A percentile compares a stretch with the other conserved stretches of the same genome.
phyloP scores from a whole-genome alignment of 2,329 filamentous ascomycete species.

The Pestalotiopsis sp. region DNA sequence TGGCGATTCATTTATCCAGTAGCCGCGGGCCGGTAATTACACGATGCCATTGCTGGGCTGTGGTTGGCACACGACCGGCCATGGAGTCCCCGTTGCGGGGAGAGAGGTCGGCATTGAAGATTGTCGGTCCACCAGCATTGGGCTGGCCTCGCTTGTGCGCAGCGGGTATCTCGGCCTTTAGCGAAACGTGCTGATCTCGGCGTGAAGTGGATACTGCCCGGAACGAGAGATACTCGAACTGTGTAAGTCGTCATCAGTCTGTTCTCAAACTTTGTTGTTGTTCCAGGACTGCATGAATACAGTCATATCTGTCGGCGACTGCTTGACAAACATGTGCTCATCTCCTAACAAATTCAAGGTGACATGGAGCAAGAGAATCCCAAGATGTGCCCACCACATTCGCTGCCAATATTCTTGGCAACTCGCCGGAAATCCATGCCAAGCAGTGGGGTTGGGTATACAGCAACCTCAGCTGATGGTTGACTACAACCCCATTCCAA shows the following conservation, averaged over 20 bases:
- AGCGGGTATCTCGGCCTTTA: neutral
- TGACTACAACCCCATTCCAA: neutral
- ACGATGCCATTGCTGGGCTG: neutral
- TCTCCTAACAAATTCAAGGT: too few relatives aligned
- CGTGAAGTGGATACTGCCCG: neutral
- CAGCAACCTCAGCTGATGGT: neutral
- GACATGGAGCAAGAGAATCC: neutral
- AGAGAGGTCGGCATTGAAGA: neutral
- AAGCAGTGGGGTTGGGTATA: conserved; percentile 1
- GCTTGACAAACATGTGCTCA: too few relatives aligned
- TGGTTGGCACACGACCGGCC: neutral
- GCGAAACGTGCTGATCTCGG: neutral
- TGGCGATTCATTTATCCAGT: neutral
- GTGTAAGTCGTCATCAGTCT: too few relatives aligned
- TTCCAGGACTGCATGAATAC: too few relatives aligned
- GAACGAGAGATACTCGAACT: neutral
- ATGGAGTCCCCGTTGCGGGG: neutral
- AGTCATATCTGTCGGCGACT: too few relatives aligned
- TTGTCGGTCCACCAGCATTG: neutral
- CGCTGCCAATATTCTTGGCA: neutral
- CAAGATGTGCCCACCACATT: neutral
- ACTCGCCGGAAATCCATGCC: neutral
- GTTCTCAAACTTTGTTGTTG: too few relatives aligned
- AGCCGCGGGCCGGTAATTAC: conserved; percentile 1
- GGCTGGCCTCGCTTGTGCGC: neutral